phyloP scores from a whole-genome alignment of 2,329 filamentous ascomycete species.

The Fonsecaea pedrosoi region DNA sequence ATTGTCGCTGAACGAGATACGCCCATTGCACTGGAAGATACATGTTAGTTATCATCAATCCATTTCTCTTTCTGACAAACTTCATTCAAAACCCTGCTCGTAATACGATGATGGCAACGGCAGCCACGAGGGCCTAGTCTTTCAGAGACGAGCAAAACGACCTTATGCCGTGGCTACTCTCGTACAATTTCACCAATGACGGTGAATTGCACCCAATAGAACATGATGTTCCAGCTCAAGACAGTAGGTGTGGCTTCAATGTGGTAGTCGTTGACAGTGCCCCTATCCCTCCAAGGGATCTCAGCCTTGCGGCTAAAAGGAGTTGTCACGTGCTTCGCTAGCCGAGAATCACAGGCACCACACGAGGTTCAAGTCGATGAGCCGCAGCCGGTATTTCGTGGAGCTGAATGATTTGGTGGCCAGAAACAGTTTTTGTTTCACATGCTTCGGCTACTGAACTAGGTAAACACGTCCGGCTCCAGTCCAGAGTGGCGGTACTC shows the following conservation, averaged over 20 bases:
- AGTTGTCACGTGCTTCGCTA: not conserved
- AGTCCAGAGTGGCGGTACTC: conserved; percentile 10
- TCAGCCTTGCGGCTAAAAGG: not conserved
- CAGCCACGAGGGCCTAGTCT: not conserved
- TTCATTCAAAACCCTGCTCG: not conserved
- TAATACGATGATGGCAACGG: not conserved
- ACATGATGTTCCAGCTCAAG: not conserved
- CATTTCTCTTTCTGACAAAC: not conserved
- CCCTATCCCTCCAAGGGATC: not conserved
- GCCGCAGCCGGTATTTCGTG: not conserved
- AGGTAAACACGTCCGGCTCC: not conserved
- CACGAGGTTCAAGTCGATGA: not conserved
- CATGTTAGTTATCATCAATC: conserved; percentile 19
- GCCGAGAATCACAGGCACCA: not conserved
- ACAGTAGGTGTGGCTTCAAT: not conserved
- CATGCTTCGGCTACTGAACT: not conserved
- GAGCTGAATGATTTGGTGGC: not conserved
- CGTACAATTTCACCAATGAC: not conserved
- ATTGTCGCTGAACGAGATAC: conserved; percentile 90
- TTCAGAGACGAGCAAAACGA: not conserved
- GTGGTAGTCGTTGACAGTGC: not conserved
- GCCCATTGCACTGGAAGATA: conserved; percentile 80
- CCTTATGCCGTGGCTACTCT: not conserved
- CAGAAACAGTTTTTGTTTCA: not conserved
- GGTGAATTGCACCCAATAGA: not conserved